Conservation (phyloP, 352 stramenopile species). For the Plasmopara viticola region DNA sequence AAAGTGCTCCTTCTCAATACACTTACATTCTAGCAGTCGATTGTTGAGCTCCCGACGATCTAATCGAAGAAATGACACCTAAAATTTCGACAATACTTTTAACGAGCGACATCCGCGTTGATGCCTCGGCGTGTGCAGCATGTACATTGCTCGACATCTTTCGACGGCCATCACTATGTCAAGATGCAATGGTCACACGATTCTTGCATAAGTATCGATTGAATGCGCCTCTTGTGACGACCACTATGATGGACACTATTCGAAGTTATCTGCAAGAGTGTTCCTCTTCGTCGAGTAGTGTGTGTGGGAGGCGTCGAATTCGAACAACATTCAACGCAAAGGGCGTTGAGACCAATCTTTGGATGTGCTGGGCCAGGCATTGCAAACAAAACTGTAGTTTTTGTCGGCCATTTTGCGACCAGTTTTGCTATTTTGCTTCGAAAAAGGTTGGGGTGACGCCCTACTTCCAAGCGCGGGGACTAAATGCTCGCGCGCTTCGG, state of each 20-base stretch:
- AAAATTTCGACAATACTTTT: slow-evolving; percentile 26
- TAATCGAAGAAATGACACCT: slow-evolving; percentile 12
- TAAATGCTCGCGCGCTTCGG: too few relatives aligned
- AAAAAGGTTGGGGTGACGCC: too few relatives aligned
- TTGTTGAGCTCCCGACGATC: slow-evolving; percentile 17
- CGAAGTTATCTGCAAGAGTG: slow-evolving; percentile 37
- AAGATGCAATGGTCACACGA: slow-evolving; percentile 30
- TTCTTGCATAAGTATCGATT: slow-evolving; percentile 39
- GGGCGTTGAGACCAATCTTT: slow-evolving; percentile 24
- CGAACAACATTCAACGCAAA: slow-evolving; percentile 6
- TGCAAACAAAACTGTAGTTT: slow-evolving; percentile 21
- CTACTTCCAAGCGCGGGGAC: too few relatives aligned
- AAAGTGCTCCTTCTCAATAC: slow-evolving; percentile 20
- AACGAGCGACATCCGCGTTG: slow-evolving; percentile 31
- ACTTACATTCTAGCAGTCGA: slow-evolving; percentile 25
- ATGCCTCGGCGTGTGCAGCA: slow-evolving; percentile 43
- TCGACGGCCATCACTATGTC: slow-evolving; percentile 33
- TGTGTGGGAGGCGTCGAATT: slow-evolving; percentile 36
- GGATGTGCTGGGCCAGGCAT: slow-evolving; percentile 30
- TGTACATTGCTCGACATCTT: slow-evolving; percentile 38
- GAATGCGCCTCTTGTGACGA: slow-evolving; percentile 16
- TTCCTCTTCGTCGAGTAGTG: slow-evolving; percentile 25
- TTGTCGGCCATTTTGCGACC: slow-evolving; percentile 32
- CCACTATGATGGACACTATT: slow-evolving; percentile 27
- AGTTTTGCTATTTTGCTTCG: slow-evolving; percentile 20